Base-by-base conservation (phyloP, 1,284 basidiomycete species). In the Anthracocystis panici-leucophaei region DNA sequence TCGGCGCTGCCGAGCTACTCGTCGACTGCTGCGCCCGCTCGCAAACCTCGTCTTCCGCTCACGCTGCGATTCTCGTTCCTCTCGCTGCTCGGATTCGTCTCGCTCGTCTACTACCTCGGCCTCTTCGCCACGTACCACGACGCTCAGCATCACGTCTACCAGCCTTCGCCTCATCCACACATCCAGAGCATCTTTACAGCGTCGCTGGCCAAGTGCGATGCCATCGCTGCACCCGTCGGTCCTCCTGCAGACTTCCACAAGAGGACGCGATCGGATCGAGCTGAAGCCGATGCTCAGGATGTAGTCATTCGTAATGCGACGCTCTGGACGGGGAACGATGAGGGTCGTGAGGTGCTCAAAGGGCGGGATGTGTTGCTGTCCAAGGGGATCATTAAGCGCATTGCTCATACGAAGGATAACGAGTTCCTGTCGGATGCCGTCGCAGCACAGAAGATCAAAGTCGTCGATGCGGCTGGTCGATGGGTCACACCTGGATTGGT, bases 231-330 rank as follows among this genome's bases (percentile, higher is more conserved):
- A 1, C 68, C 59, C 20, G 75, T 65, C 1, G 81, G 88, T 0
- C 89, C 91, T 10, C 86, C 90, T 16, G 79, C 85, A 0, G 80
- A 86, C 29, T 92, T 92, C 79, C 82, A 86, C 49, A 82, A 86
- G 31, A 89, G 93, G 14, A 88, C 88, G 8, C 84, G 83, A 38
- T 93, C 91, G 6, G 93, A 95, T 81, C 87, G 93, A 44, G 92
- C 89, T 77, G 92, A 91, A 57, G 84, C 86, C 7, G 91, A 90
- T 3, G 25, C 51, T 0, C 88, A 88, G 42, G 86, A 90, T 4
- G 90, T 90, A 8, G 87, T 91, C 77, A 91, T 95, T 76, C 88
- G 88, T 82, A 94, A 95, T 83, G 92, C 90, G 2, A 90, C 90
- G 0, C 88, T 96, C 20, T 93, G 93, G 88, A 93, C 92, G 0